A percentile compares a stretch with the other conserved stretches of the same genome.
These are phyloP conservation scores for Fusarium aywerte DNA, from an alignment of 2,329 filamentous ascomycete genomes.

Conservation along the genomic window DNA sequence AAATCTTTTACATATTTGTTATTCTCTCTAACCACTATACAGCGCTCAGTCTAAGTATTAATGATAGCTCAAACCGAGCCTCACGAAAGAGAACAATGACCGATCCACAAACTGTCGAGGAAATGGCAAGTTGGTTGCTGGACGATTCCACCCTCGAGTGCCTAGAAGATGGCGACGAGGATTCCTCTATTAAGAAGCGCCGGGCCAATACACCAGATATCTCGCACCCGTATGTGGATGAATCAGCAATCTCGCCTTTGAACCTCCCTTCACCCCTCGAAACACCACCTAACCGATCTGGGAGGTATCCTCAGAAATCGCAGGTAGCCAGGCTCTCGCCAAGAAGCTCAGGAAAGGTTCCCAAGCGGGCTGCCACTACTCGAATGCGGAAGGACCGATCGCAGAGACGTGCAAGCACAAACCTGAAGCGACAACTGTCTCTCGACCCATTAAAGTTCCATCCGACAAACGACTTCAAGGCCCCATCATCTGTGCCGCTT, in stretches of 20 bases:
- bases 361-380: slow-evolving; percentile 31
- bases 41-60: background rate
- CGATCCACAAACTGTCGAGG: slow-evolving; percentile 34
- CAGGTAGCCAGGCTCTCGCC: slow-evolving; percentile 27
- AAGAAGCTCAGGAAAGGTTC: background rate
- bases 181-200: slow-evolving; percentile 15
- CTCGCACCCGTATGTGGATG: background rate
- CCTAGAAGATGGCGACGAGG: slow-evolving; percentile 3
- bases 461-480: slow-evolving; percentile 17
- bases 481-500: slow-evolving; percentile 21
- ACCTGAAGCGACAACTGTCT: slow-evolving; percentile 26
- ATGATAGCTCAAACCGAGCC: slow-evolving; percentile 15
- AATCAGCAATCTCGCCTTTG: slow-evolving; percentile 17
- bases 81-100: slow-evolving; percentile 19
- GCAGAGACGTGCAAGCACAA: slow-evolving; percentile 25
- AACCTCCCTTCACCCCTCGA: slow-evolving; percentile 22
- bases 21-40: slow-evolving; percentile 4
- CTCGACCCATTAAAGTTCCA: slow-evolving; percentile 40
- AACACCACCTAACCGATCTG: background rate
- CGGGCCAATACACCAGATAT: slow-evolving; percentile 6
- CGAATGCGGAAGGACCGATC: slow-evolving; percentile 16
- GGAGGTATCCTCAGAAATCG: slow-evolving; percentile 3
- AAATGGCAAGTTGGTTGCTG: slow-evolving; percentile 48
- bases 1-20: background rate
- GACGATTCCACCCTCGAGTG: slow-evolving; percentile 39